Conservation (phyloP, 306 rosid genomes). For the Fragaria nilgerrensis region DNA sequence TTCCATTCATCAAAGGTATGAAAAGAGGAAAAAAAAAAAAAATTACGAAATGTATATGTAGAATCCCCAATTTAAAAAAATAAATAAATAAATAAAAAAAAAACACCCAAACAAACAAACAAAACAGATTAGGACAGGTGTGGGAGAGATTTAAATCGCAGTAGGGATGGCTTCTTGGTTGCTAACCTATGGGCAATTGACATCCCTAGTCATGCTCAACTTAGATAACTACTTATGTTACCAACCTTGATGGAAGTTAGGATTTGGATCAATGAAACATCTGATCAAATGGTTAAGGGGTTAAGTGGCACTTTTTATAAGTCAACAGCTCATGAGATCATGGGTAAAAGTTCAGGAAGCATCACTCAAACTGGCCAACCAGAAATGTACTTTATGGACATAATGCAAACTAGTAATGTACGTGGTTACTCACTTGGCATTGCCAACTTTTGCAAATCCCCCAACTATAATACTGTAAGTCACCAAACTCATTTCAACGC, state of each 20-base stretch:
- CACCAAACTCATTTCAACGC: constrained; percentile 81
- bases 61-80: neutral
- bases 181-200: neutral
- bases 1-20: neutral
- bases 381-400: neutral
- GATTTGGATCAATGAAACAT: neutral
- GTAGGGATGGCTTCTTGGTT: neutral
- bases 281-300: neutral
- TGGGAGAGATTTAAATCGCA: neutral
- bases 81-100: too few relatives aligned
- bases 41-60: neutral
- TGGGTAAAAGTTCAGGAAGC: neutral
- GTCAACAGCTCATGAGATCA: neutral
- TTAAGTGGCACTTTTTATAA: neutral
- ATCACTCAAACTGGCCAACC: neutral
- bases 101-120: too few relatives aligned
- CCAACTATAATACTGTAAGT: constrained; percentile 89
- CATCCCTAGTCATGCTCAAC: neutral
- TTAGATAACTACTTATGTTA: neutral
- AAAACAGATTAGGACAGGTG: neutral
- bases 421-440: constrained; percentile 70
- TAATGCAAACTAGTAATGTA: neutral
- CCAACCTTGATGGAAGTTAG: neutral
- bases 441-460: constrained; percentile 75
- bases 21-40: neutral